Base-by-base conservation (phyloP, 371 early-diverging fungal species). In the Apophysomyces ossiformis region DNA sequence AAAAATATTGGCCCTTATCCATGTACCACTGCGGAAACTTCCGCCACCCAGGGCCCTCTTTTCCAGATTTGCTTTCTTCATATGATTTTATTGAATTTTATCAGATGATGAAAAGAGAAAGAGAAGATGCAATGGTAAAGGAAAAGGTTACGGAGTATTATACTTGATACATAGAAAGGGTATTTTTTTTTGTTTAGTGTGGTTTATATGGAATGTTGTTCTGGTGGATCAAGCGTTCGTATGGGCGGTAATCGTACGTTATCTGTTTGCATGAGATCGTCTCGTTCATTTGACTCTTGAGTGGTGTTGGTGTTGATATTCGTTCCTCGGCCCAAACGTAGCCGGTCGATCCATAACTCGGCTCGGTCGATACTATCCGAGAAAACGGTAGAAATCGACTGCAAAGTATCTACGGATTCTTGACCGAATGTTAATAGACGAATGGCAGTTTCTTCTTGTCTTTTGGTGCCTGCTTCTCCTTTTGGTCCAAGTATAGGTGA, bases 391-490 rank as follows among this genome's bases (percentile, higher is more conserved):
- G 89, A 82, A 9, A 96, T 89, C 7, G 87, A 86, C 39, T 88
- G 78, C 21, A 96, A 85, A 93, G 95, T 94, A 18, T 83, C 86
- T 8, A 88, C 82, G 1, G 93, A 92, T 77, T 96, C 97, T 38
- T 86, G 85, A 4, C 95, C 96, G 61, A 96, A 88, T 5, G 78
- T 80, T 38, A 88, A 61, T 35, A 82, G 47, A 15, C 69, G 66
- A 18, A 76, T 68, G 8, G 81, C 78, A 11, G 70, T 66, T 57
- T 74, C 74, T 47, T 79, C 72, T 43, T 70, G 70, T 61, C 41
- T 46, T 36, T 7, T 56, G 2, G 71, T 45, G 46, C 13, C 77
- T 45, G 67, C 82, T 56, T 36, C 61, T 46, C 54, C 21, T 9
- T 50, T 21, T 6, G 75, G 75, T 1, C 65, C 39, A 15, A 78